Evolutionary conservation across 306 rosid genomes (phyloP), one percentile per base, ranked within the genome.

Genomic region (Prunus davidiana): DNA sequence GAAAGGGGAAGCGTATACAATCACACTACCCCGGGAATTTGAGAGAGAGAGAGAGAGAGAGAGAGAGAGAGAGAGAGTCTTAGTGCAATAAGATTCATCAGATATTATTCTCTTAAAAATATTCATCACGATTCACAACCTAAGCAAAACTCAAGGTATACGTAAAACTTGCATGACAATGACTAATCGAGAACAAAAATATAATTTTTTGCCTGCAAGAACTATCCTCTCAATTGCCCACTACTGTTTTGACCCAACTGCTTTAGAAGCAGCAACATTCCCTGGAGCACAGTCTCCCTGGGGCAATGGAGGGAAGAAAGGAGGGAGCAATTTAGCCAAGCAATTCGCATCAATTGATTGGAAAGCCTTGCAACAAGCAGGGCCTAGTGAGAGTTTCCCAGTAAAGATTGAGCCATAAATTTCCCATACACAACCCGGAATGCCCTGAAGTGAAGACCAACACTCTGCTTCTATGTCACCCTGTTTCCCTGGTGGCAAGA

Each of bases 321-420:
- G 79, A 22, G 74, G 73, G 69, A 79, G 66, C 73, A 79, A 16
- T 9, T 19, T 72, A 1, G 43, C 15, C 82, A 54, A 64, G 63
- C 78, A 73, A 28, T 4, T 58, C 7, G 20, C n/a, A 12, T 72
- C 71, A 1, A 79, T 30, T 15, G 46, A 15, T 2, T n/a, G 16
- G 19, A 68, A 57, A n/a, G 75, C 76, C 13, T 58, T 67, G 78
- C 83, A 67, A 74, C 83, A 80, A 50, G 69, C 75, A 24, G 71
- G 19, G 57, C 60, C 64, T 18, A 50, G 15, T 16, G 12, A 30
- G 47, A 73, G 12, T 61, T 60, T 47, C 24, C 28, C 55, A 8
- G 15, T 79, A 20, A 27, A 28, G n/a, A 65, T 3, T 5, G 69
- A 45, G 16, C 28, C 9, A 46, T 8, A 47, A 49, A 66, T 56